Base-by-base conservation (phyloP, 495 filamentous ascomycete genomes). In the Penicillium alfredii region DNA sequence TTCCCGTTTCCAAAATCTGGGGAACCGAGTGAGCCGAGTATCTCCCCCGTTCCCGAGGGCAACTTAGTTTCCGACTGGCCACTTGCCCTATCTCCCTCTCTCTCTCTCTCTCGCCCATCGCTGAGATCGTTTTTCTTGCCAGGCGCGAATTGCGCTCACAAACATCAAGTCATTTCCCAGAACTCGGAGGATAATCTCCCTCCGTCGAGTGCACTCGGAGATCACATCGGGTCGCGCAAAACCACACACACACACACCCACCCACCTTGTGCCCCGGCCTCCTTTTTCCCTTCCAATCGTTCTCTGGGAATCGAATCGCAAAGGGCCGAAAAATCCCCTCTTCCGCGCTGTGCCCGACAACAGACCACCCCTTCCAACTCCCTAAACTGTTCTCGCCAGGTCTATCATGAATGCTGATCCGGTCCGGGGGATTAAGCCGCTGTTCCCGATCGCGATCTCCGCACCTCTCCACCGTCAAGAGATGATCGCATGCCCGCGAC, bases 381-480 rank as follows among this genome's bases (percentile, higher is more conserved):
- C n/a, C n/a, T n/a, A n/a, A n/a, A n/a, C n/a, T n/a, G n/a, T n/a
- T n/a, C n/a, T n/a, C n/a, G n/a, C n/a, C n/a, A n/a, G n/a, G n/a
- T 47, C 37, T 58, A 63, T 46, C 51, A 64, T 64, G 58, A 55
- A 48, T 54, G 55, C 47, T 64, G 54, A 53, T 51, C 33, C 44
- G 53, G 29, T 34, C 34, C 40, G 44, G 34, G 45, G 31, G 47
- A 31, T 42, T 17, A 31, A 33, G 39, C 26, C 38, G 44, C 53
- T 45, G 30, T 57, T 45, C 33, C 51, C 50, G 50, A 57, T 44
- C 47, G 39, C 44, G 22, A 17, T 57, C 53, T 51, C 48, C 40
- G 50, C 51, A 46, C 38, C 47, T 45, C 36, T 35, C 45, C 45
- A 36, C 42, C 49, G 26, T 33, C 52, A 50, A 64, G 64, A 62